A percentile compares a stretch with the other conserved stretches of the same genome.
These are phyloP conservation scores for Colletotrichum higginsianum DNA, from an alignment of 2,329 filamentous ascomycete genomes.

Conservation along the genomic window DNA sequence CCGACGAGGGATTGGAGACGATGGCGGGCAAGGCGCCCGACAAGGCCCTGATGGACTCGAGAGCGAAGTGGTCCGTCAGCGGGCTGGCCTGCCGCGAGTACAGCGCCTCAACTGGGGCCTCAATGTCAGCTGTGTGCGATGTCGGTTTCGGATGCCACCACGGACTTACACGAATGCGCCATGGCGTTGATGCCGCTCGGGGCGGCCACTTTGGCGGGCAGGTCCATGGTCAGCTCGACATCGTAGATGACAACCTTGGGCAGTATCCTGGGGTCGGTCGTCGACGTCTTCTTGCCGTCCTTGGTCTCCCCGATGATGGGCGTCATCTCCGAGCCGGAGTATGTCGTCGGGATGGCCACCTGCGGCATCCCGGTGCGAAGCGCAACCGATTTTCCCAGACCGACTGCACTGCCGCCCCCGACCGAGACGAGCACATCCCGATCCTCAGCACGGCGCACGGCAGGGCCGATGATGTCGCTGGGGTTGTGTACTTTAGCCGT, in stretches of 20 bases:
- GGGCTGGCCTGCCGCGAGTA: constrained; percentile 39
- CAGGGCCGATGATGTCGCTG: constrained; percentile 48
- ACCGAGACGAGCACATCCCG: constrained; percentile 73
- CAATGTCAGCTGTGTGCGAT: background rate
- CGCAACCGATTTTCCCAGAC: constrained; percentile 69
- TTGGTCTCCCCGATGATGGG: constrained; percentile 50
- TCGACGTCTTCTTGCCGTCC: constrained; percentile 41
- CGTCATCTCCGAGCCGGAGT: constrained; percentile 74
- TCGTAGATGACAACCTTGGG: constrained; percentile 42
- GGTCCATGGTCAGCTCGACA: constrained; percentile 38
- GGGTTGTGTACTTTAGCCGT: constrained; percentile 51
- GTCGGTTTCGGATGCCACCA: too few species aligned
- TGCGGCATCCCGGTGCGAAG: constrained; percentile 68
- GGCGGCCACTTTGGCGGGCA: constrained; percentile 34
- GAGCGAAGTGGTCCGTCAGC: constrained; percentile 32
- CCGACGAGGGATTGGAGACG: constrained; percentile 59
- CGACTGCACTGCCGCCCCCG: constrained; percentile 74
- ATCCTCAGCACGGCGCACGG: constrained; percentile 49
- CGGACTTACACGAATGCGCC: constrained; percentile 37
- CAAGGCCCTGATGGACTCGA: constrained; percentile 41
- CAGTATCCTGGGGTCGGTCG: constrained; percentile 34
- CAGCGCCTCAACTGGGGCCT: constrained; percentile 33
- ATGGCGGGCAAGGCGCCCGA: constrained; percentile 65
- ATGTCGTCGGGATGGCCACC: constrained; percentile 73
- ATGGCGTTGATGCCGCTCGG: constrained; percentile 41